phyloP scores from a whole-genome alignment of 2,329 filamentous ascomycete species.

The Diaporthe sp. region DNA sequence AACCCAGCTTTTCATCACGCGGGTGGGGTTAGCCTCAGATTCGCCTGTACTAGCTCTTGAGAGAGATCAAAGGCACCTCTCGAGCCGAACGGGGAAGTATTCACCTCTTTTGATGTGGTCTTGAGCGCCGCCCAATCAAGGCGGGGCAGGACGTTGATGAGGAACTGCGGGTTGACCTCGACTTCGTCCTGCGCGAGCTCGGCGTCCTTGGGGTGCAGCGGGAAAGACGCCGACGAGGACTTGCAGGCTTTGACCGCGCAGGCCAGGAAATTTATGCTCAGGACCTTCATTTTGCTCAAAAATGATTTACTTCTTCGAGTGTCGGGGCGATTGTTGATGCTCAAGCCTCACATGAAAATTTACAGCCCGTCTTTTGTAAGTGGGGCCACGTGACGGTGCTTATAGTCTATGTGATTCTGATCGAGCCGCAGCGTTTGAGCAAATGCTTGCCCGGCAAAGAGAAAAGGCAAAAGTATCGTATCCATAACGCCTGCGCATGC shows the following conservation, averaged over 20 bases:
- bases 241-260: constrained; percentile 98
- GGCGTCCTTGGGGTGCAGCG: constrained; percentile 90
- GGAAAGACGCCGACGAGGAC: constrained; percentile 80
- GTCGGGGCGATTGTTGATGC: background rate
- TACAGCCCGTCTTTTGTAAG: constrained; percentile 18
- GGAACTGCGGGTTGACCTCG: constrained; percentile 82
- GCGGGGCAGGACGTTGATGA: constrained; percentile 86
- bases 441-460: background rate
- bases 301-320: background rate
- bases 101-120: constrained; percentile 80
- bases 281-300: constrained; percentile 79
- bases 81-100: constrained; percentile 32
- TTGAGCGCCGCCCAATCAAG: constrained; percentile 89
- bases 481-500: constrained; percentile 13
- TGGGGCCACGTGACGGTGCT: constrained; percentile 30
- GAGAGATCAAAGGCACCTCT: no score
- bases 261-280: constrained; percentile 95
- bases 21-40: constrained; percentile 20
- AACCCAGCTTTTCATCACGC: constrained; percentile 73
- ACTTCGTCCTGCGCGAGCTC: constrained; percentile 88
- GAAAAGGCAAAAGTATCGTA: background rate
- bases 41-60: constrained; percentile 24
- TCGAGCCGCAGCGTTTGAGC: background rate
- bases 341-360: constrained; percentile 30
- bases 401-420: background rate